Percentiles rank a stretch among this genome's conserved stretches.
phyloP scores from a whole-genome alignment of 169 alveolate genomes.

The Plasmodium gallinaceum region DNA sequence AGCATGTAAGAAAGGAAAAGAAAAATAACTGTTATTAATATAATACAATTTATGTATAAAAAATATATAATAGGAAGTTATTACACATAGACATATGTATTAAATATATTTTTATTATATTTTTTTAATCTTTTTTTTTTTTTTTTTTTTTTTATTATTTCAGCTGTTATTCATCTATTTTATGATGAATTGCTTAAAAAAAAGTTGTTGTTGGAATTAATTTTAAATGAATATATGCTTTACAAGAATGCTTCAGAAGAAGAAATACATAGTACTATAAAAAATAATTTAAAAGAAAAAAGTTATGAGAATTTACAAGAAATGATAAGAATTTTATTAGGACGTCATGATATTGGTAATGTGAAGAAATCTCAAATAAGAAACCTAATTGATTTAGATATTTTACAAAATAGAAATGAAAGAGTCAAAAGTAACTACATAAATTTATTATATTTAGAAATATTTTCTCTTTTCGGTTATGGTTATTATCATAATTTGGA shows the following conservation, averaged over 20 bases:
- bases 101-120: background rate
- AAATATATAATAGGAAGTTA: too few relatives aligned
- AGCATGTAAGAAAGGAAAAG: constrained; percentile 12
- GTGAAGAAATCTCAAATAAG: background rate
- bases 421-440: constrained; percentile 26
- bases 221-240: constrained; percentile 10
- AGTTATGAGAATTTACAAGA: constrained; percentile 30
- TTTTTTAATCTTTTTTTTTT: background rate
- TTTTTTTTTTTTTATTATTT: background rate
- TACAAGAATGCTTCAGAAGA: background rate
- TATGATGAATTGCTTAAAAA: constrained; percentile 41
- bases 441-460: constrained; percentile 44
- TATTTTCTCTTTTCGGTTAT: constrained; percentile 38
- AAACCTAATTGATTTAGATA: constrained; percentile 33
- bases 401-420: constrained; percentile 18
- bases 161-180: constrained; percentile 24
- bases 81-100: background rate
- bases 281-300: background rate
- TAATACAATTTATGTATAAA: background rate
- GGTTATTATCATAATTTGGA: constrained; percentile 41
- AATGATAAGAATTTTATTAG: constrained; percentile 13
- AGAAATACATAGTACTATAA: constrained; percentile 25
- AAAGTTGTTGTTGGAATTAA: constrained; percentile 27
- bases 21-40: background rate
- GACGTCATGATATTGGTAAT: constrained; percentile 14